Conservation (phyloP, 73 alveolate species). For the Symbiodinium natans region DNA sequence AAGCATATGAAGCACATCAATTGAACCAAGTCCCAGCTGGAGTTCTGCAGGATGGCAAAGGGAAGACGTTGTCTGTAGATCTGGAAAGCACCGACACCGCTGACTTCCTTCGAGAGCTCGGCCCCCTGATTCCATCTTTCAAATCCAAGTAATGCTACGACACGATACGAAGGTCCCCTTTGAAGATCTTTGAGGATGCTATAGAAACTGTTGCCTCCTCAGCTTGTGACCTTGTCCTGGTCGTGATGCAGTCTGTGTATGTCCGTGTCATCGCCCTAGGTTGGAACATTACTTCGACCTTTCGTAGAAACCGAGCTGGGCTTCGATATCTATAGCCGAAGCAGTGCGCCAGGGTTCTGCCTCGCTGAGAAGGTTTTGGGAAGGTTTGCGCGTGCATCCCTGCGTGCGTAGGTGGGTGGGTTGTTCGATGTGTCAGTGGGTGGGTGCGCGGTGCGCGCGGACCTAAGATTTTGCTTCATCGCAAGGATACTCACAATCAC, state of each 20-base stretch:
- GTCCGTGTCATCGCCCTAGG: neutral
- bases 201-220: slow-evolving; percentile 29
- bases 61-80: slow-evolving; percentile 65
- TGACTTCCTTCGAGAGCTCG: slow-evolving; percentile 63
- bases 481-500: no score
- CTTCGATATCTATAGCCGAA: slow-evolving; percentile 71
- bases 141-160: neutral
- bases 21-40: neutral
- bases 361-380: neutral
- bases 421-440: neutral
- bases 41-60: slow-evolving; percentile 42
- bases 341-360: slow-evolving; percentile 26
- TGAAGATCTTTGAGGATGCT: slow-evolving; percentile 77
- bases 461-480: no score
- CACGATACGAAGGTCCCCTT: slow-evolving; percentile 20
- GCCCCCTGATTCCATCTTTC: neutral
- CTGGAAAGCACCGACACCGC: slow-evolving; percentile 71
- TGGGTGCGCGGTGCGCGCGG: no score
- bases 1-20: neutral
- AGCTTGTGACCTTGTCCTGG: neutral
- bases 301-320: slow-evolving; percentile 73
- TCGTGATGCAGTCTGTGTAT: neutral
- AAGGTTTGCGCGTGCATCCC: neutral
- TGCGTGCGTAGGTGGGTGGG: neutral
- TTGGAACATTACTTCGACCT: slow-evolving; percentile 58